Conservation (phyloP, 495 filamentous ascomycete genomes). For the Melanomma pulvis-pyrius region DNA sequence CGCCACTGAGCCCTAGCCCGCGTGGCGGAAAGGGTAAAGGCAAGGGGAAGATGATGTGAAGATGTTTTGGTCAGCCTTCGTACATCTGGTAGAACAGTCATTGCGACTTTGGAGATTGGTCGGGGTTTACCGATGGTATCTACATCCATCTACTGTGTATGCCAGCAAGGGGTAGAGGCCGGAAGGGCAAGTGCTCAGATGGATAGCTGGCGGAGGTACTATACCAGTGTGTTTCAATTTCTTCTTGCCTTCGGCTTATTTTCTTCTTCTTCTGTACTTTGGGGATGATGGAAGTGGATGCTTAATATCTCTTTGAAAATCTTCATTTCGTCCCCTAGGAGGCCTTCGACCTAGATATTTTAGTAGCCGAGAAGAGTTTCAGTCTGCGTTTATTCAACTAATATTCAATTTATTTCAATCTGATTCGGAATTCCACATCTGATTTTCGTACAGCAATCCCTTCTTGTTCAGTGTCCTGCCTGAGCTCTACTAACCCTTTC, state of each 20-base stretch:
- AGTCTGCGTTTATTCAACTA: not conserved
- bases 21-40: conserved; percentile 55
- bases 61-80: not conserved
- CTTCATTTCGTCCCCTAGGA: not conserved
- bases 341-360: not conserved
- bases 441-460: too few relatives aligned
- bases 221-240: not conserved
- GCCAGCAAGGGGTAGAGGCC: not conserved
- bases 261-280: not conserved
- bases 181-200: not conserved
- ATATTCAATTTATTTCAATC: not conserved
- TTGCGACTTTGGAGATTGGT: not conserved
- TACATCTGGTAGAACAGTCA: not conserved
- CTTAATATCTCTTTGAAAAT: not conserved
- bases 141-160: conserved; percentile 23
- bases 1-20: conserved; percentile 51
- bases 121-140: not conserved
- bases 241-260: not conserved
- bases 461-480: not conserved
- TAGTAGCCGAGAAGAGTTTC: not conserved
- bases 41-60: conserved; percentile 37
- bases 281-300: not conserved
- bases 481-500: not conserved
- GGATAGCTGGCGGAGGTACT: not conserved
- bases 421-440: too few relatives aligned